phyloP scores from a whole-genome alignment of 2,329 filamentous ascomycete species.

The Colletotrichum lindemuthianum region DNA sequence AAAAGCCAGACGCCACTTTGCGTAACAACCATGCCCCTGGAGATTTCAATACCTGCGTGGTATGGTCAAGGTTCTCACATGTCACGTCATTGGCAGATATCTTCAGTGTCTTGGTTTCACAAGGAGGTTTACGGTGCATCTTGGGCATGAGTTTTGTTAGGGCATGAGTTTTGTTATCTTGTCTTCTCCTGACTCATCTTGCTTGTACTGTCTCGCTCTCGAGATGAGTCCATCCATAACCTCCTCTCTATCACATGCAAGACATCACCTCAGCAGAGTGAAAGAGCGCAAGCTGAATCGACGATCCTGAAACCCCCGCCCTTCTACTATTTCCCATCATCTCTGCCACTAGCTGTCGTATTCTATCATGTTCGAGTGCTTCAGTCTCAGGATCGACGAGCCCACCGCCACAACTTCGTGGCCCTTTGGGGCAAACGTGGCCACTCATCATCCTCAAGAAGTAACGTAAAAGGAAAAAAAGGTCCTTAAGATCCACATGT shows the following conservation, averaged over 20 bases:
- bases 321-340: neutral
- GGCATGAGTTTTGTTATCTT: constrained; percentile 15
- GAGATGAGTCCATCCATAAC: constrained; percentile 2
- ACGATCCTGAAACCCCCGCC: constrained; percentile 28
- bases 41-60: neutral
- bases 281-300: constrained; percentile 16
- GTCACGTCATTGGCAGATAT: neutral
- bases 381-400: constrained; percentile 18
- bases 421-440: too few relatives aligned
- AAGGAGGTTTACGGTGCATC: neutral
- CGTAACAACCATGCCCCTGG: neutral
- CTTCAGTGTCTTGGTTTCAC: neutral
- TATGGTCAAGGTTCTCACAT: constrained; percentile 8
- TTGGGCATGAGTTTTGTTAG: constrained; percentile 12
- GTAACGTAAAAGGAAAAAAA: constrained; percentile 6
- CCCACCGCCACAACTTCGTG: neutral
- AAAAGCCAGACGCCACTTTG: constrained; percentile 17
- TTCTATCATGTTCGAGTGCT: constrained; percentile 25
- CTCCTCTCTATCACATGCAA: constrained; percentile 22
- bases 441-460: neutral
- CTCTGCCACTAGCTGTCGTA: constrained; percentile 5
- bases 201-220: constrained; percentile 6
- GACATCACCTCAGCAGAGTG: neutral
- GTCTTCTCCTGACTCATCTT: constrained; percentile 2
- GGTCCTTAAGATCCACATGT: neutral